Percentiles rank a stretch among this genome's conserved stretches.
Conservation (phyloP, 768 basidiomycete genomes). For the Punctularia strigosozonata region DNA sequence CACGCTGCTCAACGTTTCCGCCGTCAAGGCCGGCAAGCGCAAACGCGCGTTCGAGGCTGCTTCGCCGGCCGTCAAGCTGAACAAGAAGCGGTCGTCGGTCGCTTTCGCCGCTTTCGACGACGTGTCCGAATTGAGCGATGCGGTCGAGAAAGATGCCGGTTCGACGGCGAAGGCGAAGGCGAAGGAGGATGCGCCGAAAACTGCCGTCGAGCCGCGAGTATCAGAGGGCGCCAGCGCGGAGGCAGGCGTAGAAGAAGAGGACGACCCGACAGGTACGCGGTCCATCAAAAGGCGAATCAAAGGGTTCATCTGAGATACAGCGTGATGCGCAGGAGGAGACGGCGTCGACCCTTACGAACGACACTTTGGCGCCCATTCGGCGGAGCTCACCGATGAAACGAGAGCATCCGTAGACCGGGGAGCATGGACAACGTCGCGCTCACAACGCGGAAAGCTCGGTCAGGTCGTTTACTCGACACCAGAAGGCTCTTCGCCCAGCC, state of each 20-base stretch:
- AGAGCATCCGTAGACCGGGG: slow-evolving; percentile 41
- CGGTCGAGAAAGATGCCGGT: slow-evolving; percentile 5
- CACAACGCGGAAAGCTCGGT: slow-evolving; percentile 48
- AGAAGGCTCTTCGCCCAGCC: slow-evolving; percentile 19
- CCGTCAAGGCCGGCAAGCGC: slow-evolving; percentile 55
- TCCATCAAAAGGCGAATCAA: not conserved
- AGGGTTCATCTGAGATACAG: slow-evolving; percentile 9
- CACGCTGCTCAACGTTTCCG: slow-evolving; percentile 84
- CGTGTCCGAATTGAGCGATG: not conserved
- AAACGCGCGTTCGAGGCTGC: slow-evolving; percentile 28
- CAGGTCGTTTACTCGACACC: slow-evolving; percentile 37
- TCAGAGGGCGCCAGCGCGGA: slow-evolving; percentile 2
- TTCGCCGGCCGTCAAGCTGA: slow-evolving; percentile 46
- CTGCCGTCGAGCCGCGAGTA: slow-evolving; percentile 4
- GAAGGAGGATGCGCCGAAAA: slow-evolving; percentile 10
- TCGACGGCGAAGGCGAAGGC: not conserved
- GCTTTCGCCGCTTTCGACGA: not conserved
- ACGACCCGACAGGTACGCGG: slow-evolving; percentile 5
- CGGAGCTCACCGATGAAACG: slow-evolving; percentile 34
- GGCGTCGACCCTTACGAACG: slow-evolving; percentile 45
- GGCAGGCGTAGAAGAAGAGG: slow-evolving; percentile 10
- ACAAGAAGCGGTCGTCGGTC: slow-evolving; percentile 45
- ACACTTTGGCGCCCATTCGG: slow-evolving; percentile 60
- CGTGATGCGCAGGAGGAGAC: slow-evolving; percentile 11
- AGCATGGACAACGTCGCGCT: slow-evolving; percentile 43